phyloP scores from a whole-genome alignment of 805 yeast species.

The Starmerella potacharoeniae region DNA sequence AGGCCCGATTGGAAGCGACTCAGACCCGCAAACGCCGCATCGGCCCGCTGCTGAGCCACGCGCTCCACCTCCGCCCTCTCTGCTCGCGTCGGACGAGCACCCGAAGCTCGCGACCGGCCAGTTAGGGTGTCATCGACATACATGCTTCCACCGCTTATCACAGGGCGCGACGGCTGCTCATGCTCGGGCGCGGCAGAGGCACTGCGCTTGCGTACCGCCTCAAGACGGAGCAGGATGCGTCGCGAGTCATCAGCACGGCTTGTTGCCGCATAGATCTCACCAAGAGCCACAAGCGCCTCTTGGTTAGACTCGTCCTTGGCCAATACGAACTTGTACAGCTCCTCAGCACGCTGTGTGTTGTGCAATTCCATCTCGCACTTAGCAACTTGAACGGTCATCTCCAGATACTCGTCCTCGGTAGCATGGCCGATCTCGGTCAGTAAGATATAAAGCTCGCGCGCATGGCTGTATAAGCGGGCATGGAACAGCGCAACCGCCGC shows the following conservation, averaged over 20 bases:
- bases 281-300: conserved; percentile 65
- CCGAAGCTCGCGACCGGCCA: conserved; percentile 1
- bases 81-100: conserved; percentile 17
- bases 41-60: conserved; percentile 39
- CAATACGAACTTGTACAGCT: conserved; percentile 22
- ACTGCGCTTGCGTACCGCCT: conserved; percentile 5
- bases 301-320: conserved; percentile 36
- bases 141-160: conserved; percentile 3
- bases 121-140: background rate
- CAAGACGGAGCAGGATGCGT: conserved; percentile 7
- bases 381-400: conserved; percentile 48
- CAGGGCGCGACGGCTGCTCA: background rate
- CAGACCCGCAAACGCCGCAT: conserved; percentile 33
- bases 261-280: conserved; percentile 56
- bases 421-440: conserved; percentile 35
- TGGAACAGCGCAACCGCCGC: conserved; percentile 67
- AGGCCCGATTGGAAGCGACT: conserved; percentile 41
- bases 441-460: conserved; percentile 52
- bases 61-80: conserved; percentile 37
- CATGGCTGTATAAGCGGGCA: conserved; percentile 61
- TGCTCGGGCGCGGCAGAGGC: background rate
- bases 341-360: conserved; percentile 29
- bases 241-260: conserved; percentile 27
- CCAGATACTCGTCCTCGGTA: conserved; percentile 22
- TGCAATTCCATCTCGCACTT: conserved; percentile 66